phyloP scores from a whole-genome alignment of 2,329 filamentous ascomycete genomes.

The Seiridium unicorne region DNA sequence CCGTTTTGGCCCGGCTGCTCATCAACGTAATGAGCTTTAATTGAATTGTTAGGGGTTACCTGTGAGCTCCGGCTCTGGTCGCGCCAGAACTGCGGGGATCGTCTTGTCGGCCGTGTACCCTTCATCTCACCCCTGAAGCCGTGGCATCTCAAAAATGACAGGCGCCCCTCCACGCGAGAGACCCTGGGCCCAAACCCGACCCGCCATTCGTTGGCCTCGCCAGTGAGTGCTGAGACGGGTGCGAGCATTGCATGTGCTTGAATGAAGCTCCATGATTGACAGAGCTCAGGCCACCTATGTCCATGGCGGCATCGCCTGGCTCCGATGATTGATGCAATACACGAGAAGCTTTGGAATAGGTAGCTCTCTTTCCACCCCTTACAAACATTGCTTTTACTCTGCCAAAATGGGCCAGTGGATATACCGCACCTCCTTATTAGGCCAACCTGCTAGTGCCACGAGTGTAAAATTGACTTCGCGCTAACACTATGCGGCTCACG shows the following conservation, averaged over 20 bases:
- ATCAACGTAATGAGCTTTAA: constrained; percentile 5
- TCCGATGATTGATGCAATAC: too few relatives aligned
- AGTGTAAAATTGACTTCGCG: not conserved
- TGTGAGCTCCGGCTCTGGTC: not conserved
- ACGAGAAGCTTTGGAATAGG: too few relatives aligned
- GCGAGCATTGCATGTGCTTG: not conserved
- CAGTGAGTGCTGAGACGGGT: too few relatives aligned
- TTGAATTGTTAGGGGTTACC: constrained; percentile 4
- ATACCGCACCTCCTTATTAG: too few relatives aligned
- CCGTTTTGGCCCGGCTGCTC: not conserved
- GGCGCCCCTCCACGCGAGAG: constrained; percentile 1
- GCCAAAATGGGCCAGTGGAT: too few relatives aligned
- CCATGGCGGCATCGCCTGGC: not conserved
- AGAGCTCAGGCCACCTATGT: not conserved
- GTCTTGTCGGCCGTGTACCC: not conserved
- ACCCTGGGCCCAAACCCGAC: not conserved
- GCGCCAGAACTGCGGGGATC: not conserved
- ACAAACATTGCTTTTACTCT: too few relatives aligned
- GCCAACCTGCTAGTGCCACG: too few relatives aligned
- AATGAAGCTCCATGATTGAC: not conserved
- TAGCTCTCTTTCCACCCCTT: too few relatives aligned
- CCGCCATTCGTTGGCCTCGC: too few relatives aligned
- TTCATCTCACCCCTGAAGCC: not conserved
- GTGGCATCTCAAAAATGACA: not conserved
- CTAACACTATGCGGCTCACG: not conserved